These are phyloP conservation scores for Erysimum cheiri DNA, from an alignment of 441 rosid genomes.

Conservation along the genomic window DNA sequence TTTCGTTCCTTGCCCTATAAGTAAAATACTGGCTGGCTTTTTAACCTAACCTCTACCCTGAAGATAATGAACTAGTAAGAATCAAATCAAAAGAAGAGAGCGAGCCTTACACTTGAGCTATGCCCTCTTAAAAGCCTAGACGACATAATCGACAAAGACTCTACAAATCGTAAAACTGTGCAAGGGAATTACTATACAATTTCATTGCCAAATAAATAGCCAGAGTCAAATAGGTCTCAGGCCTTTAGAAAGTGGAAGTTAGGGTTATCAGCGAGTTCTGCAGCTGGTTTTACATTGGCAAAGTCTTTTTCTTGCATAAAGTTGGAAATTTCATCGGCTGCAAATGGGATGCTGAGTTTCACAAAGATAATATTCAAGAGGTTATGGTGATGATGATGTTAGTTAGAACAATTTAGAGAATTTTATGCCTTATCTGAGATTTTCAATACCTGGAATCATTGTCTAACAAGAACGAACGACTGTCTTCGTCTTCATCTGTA, in stretches of 20 bases:
- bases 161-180: slow-evolving; percentile 32
- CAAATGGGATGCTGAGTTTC: slow-evolving; percentile 78
- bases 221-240: slow-evolving; percentile 46
- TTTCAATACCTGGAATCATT: slow-evolving; percentile 58
- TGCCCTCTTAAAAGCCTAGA: slow-evolving; percentile 26
- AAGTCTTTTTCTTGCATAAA: slow-evolving; percentile 65
- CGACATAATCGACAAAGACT: slow-evolving; percentile 23
- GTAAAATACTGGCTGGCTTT: slow-evolving; percentile 23
- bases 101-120: slow-evolving; percentile 54
- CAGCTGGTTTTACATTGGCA: slow-evolving; percentile 61
- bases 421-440: not conserved
- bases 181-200: slow-evolving; percentile 31
- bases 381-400: slow-evolving; percentile 23
- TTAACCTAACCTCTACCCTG: slow-evolving; percentile 49
- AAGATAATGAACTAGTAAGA: slow-evolving; percentile 59
- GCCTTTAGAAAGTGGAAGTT: slow-evolving; percentile 80
- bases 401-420: not conserved
- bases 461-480: slow-evolving; percentile 60
- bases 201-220: not conserved
- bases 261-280: slow-evolving; percentile 65
- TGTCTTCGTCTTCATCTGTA: slow-evolving; percentile 60
- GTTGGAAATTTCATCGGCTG: slow-evolving; percentile 60
- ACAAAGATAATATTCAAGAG: slow-evolving; percentile 25
- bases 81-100: slow-evolving; percentile 40
- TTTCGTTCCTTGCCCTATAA: slow-evolving; percentile 16